Percentiles rank a stretch among this genome's conserved stretches.
phyloP scores from a whole-genome alignment of 768 basidiomycete species.

The Xerocomellus intermedius region DNA sequence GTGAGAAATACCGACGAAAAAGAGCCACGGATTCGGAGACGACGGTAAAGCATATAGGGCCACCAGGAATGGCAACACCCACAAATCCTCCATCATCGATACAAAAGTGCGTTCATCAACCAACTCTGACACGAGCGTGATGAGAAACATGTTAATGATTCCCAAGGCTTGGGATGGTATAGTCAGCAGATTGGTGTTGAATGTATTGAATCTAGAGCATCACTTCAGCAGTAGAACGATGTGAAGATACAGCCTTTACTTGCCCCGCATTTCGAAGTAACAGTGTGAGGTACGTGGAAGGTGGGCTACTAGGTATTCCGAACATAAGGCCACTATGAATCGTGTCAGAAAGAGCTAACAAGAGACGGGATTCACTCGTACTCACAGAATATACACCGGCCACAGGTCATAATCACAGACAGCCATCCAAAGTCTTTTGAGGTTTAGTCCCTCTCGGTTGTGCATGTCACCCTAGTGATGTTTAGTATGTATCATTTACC shows the following conservation, averaged over 20 bases:
- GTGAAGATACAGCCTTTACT: background rate
- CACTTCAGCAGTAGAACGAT: background rate
- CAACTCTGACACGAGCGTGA: slow-evolving; percentile 50
- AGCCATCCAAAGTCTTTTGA: slow-evolving; percentile 50
- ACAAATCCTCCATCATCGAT: slow-evolving; percentile 53
- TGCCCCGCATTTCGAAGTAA: slow-evolving; percentile 54
- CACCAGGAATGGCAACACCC: slow-evolving; percentile 61
- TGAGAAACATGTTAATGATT: slow-evolving; percentile 50
- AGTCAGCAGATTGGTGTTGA: slow-evolving; percentile 57
- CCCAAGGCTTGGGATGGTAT: slow-evolving; percentile 54
- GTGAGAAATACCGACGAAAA: slow-evolving; percentile 40
- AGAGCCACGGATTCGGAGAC: slow-evolving; percentile 52
- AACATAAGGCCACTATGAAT: slow-evolving; percentile 48
- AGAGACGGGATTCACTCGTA: background rate
- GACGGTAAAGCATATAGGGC: slow-evolving; percentile 49
- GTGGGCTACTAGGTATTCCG: slow-evolving; percentile 47
- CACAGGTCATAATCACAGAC: slow-evolving; percentile 63
- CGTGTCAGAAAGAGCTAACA: background rate
- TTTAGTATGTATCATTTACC: background rate
- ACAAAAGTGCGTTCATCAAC: slow-evolving; percentile 55
- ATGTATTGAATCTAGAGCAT: slow-evolving; percentile 50
- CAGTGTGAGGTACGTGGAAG: slow-evolving; percentile 56
- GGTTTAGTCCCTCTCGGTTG: slow-evolving; percentile 59
- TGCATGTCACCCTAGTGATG: slow-evolving; percentile 50
- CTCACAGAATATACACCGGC: slow-evolving; percentile 57